These are phyloP conservation scores for Tulasnella sp. DNA, from an alignment of 768 basidiomycete genomes.

Conservation along the genomic window DNA sequence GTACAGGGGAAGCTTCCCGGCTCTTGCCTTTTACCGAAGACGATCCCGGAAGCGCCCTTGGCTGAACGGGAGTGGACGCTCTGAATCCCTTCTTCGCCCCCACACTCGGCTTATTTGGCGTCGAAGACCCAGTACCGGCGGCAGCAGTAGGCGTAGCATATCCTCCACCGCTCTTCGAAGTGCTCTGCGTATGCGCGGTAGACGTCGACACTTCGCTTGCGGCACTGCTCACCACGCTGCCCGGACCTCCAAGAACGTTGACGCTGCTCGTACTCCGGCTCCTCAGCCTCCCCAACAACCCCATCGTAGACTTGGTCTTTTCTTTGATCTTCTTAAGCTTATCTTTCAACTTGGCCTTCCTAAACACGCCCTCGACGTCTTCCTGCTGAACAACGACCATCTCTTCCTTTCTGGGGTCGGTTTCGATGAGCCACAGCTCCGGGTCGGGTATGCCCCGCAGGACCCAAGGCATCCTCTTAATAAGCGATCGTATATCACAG, in stretches of 20 bases:
- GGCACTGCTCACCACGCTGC: neutral
- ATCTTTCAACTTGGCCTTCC: constrained; percentile 34
- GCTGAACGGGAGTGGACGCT: constrained; percentile 11
- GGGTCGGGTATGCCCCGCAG: constrained; percentile 62
- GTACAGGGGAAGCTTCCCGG: neutral
- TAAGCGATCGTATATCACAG: constrained; percentile 27
- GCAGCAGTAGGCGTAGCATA: neutral
- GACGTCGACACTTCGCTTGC: constrained; percentile 3
- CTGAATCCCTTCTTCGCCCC: constrained; percentile 14
- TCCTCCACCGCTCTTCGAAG: neutral
- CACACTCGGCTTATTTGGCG: neutral
- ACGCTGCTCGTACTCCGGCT: constrained; percentile 29
- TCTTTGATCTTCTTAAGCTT: constrained; percentile 38
- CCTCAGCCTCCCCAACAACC: constrained; percentile 27
- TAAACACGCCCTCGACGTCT: constrained; percentile 60
- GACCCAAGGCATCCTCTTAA: constrained; percentile 52
- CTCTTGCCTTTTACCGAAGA: neutral
- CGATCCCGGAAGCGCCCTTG: neutral
- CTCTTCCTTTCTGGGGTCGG: constrained; percentile 49
- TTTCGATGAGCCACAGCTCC: constrained; percentile 64
- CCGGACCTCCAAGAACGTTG: constrained; percentile 12
- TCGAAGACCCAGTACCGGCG: neutral
- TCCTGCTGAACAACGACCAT: constrained; percentile 63
- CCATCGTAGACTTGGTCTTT: constrained; percentile 34
- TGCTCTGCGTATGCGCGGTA: neutral